These are phyloP conservation scores for Solanum ossicruentum DNA, from an alignment of 257 asterid species.

Conservation along the genomic window DNA sequence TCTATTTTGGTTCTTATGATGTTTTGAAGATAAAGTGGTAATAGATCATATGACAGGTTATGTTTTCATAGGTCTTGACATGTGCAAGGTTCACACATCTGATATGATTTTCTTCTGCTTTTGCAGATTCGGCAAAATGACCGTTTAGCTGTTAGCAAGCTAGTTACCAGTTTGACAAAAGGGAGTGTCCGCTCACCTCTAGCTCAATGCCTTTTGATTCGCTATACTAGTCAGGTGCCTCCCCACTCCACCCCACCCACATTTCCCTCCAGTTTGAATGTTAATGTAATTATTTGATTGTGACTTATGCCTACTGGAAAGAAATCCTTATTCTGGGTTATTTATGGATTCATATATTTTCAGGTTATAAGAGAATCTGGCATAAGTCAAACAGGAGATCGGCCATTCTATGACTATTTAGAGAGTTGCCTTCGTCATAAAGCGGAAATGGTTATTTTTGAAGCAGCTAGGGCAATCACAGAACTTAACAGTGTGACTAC, in stretches of 20 bases:
- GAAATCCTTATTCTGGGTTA: not conserved
- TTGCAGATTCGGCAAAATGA: conserved; percentile 91
- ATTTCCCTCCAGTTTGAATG: not conserved
- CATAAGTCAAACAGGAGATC: conserved; percentile 61
- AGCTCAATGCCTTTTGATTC: conserved; percentile 94
- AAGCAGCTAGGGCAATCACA: conserved; percentile 97
- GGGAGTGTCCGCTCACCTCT: conserved; percentile 88
- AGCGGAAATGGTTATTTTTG: conserved; percentile 92
- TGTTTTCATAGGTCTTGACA: not conserved
- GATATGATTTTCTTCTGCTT: not conserved
- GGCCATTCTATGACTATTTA: conserved; percentile 88
- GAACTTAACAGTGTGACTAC: conserved; percentile 68
- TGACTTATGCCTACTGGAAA: not conserved
- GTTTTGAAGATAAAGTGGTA: not conserved
- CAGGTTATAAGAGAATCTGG: conserved; percentile 86
- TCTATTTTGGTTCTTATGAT: not conserved
- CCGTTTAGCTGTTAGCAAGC: conserved; percentile 89
- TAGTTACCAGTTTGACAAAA: conserved; percentile 86
- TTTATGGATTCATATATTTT: conserved; percentile 5
- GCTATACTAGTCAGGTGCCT: conserved; percentile 79
- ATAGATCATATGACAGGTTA: conserved; percentile 3
- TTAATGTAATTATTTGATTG: not conserved
- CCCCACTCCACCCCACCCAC: not conserved
- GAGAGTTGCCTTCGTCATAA: conserved; percentile 94
- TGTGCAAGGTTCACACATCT: not conserved